These are phyloP conservation scores for Phialophora verrucosa DNA, from an alignment of 2,329 filamentous ascomycete genomes.

Conservation along the genomic window DNA sequence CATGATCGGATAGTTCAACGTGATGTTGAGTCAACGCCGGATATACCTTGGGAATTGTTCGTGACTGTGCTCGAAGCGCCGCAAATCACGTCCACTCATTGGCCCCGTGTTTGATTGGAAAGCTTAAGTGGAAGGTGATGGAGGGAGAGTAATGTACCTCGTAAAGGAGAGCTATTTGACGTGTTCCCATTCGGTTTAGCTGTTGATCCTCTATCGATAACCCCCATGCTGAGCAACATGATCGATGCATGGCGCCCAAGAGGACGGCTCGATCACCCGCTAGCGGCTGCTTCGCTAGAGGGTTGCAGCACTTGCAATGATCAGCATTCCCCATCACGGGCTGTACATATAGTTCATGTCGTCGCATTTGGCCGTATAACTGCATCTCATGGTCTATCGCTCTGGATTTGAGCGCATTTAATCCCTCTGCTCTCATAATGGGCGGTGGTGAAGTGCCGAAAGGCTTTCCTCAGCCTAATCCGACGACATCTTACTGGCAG, in stretches of 20 bases:
- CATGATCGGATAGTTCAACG: too few species aligned
- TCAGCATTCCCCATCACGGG: neutral
- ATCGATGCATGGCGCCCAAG: neutral
- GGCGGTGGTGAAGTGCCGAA: slow-evolving; percentile 22
- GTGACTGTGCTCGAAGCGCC: too few species aligned
- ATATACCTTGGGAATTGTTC: too few species aligned
- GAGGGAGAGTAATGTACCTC: too few species aligned
- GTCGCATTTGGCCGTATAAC: neutral
- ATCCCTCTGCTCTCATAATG: neutral
- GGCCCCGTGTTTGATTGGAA: too few species aligned
- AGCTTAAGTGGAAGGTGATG: too few species aligned
- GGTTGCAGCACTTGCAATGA: neutral
- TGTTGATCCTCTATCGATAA: neutral
- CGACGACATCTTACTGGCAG: slow-evolving; percentile 47
- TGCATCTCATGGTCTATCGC: neutral
- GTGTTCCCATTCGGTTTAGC: neutral
- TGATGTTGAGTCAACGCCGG: too few species aligned
- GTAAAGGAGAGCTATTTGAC: too few species aligned
- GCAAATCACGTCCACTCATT: too few species aligned
- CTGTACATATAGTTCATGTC: neutral
- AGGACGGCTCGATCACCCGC: too few species aligned
- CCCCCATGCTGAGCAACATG: neutral
- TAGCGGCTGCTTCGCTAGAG: too few species aligned
- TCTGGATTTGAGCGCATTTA: neutral
- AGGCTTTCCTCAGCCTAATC: slow-evolving; percentile 43